Percentiles rank a stretch among this genome's conserved stretches.
These are phyloP conservation scores for Hypoxylon sp. DNA, from an alignment of 2,329 filamentous ascomycete species.

Conservation along the genomic window DNA sequence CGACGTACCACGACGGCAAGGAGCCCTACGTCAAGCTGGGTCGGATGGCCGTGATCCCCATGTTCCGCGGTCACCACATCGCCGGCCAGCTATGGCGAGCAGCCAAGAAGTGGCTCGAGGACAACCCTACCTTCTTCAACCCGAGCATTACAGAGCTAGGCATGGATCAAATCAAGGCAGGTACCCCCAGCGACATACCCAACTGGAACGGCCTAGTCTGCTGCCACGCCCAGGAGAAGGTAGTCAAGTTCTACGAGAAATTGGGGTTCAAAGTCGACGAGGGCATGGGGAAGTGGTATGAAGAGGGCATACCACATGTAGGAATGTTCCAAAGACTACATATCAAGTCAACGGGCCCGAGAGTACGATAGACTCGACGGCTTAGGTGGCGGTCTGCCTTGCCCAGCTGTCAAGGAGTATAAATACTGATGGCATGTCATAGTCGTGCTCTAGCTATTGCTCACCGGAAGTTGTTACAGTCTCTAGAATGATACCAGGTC, in stretches of 20 bases:
- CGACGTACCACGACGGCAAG: constrained; percentile 67
- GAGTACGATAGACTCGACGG: constrained; percentile 24
- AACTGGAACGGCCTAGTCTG: constrained; percentile 81
- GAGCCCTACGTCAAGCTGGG: constrained; percentile 89
- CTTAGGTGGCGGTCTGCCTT: background rate
- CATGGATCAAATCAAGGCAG: constrained; percentile 59
- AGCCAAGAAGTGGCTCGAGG: constrained; percentile 74
- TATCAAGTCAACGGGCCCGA: constrained; percentile 43
- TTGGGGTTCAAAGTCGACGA: constrained; percentile 82
- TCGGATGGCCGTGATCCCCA: constrained; percentile 76
- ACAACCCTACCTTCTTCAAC: constrained; percentile 69
- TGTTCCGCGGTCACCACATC: constrained; percentile 75
- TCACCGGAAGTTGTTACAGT: constrained; percentile 11
- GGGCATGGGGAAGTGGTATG: constrained; percentile 79
- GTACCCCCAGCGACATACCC: constrained; percentile 57
- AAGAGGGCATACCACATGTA: constrained; percentile 87
- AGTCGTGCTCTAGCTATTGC: constrained; percentile 1
- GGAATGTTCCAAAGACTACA: constrained; percentile 78
- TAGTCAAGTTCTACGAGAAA: constrained; percentile 74
- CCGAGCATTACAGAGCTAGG: constrained; percentile 60
- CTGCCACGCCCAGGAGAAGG: constrained; percentile 80
- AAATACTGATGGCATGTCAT: background rate
- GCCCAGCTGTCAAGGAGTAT: background rate
- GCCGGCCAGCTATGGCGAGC: constrained; percentile 74
- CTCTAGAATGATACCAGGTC: constrained; percentile 35